These are phyloP conservation scores for Allantophomopsis cytisporea DNA, from an alignment of 2,329 filamentous ascomycete species.

Conservation along the genomic window DNA sequence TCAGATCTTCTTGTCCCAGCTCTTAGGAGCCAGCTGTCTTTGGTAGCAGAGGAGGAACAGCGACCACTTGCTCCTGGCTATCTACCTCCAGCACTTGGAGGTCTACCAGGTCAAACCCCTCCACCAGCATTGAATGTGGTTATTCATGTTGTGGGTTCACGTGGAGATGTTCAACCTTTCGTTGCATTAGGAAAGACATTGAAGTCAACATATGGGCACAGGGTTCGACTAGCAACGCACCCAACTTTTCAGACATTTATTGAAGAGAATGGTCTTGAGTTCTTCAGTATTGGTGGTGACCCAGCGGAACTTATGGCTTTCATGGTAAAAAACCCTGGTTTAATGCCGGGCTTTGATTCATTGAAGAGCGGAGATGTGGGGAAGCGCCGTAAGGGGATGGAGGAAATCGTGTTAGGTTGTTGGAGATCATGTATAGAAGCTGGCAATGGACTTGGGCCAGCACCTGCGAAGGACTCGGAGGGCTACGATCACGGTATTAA, in stretches of 20 bases:
- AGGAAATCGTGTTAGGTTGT: conserved; percentile 69
- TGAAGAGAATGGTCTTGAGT: conserved; percentile 57
- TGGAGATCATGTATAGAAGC: conserved; percentile 79
- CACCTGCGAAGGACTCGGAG: conserved; percentile 7
- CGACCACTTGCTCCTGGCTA: conserved; percentile 49
- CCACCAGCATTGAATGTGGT: conserved; percentile 54
- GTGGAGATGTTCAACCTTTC: conserved; percentile 67
- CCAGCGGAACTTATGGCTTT: conserved; percentile 76
- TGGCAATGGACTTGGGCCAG: conserved; percentile 41
- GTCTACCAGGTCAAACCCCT: conserved; percentile 41
- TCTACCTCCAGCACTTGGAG: conserved; percentile 60
- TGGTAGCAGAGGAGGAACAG: conserved; percentile 28
- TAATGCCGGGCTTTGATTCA: conserved; percentile 73
- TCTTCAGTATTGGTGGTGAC: conserved; percentile 69
- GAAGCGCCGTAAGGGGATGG: conserved; percentile 60
- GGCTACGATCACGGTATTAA: conserved; percentile 17
- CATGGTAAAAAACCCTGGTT: conserved; percentile 72
- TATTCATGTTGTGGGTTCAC: conserved; percentile 62
- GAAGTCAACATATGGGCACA: conserved; percentile 51
- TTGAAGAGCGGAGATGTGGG: conserved; percentile 66
- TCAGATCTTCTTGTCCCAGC: conserved; percentile 55
- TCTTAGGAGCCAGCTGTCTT: conserved; percentile 35
- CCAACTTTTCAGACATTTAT: conserved; percentile 55
- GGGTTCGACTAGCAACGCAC: conserved; percentile 64
- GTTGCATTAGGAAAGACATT: conserved; percentile 54